Percentiles rank a stretch among this genome's conserved stretches.
phyloP scores from a whole-genome alignment of 495 filamentous ascomycete species.

The Penicillium paradoxum region DNA sequence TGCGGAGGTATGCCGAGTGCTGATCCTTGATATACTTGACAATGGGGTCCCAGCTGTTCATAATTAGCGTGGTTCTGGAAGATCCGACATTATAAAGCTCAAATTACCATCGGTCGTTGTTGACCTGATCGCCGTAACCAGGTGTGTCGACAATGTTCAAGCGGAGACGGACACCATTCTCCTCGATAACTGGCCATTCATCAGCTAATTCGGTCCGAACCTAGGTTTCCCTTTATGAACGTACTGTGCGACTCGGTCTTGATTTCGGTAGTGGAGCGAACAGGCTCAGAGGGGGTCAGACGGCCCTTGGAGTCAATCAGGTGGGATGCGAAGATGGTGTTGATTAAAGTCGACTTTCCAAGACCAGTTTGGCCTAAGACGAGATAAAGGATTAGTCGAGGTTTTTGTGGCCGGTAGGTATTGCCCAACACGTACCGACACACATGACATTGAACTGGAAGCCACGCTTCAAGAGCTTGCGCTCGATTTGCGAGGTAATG shows the following conservation, averaged over 20 bases:
- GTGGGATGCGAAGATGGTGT: constrained; percentile 99
- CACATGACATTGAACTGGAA: constrained; percentile 99
- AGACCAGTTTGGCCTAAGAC: constrained; percentile 89
- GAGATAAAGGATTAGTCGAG: neutral
- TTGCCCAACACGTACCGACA: constrained; percentile 68
- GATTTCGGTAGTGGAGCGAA: constrained; percentile 96
- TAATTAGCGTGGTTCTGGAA: constrained; percentile 22
- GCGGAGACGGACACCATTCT: constrained; percentile 78
- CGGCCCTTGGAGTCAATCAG: constrained; percentile 98
- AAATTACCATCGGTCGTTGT: constrained; percentile 70
- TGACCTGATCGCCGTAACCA: constrained; percentile 76
- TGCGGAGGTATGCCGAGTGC: constrained; percentile 98
- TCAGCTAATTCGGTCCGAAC: constrained; percentile 15
- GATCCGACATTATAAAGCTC: constrained; percentile 1
- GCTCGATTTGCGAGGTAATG: constrained; percentile 96
- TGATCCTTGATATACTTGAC: constrained; percentile 99
- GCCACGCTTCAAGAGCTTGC: constrained; percentile 98
- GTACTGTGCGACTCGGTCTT: constrained; percentile 89
- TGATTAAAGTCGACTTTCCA: constrained; percentile 98
- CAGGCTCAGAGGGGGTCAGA: constrained; percentile 81
- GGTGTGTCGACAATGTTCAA: constrained; percentile 79
- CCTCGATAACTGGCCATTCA: constrained; percentile 74
- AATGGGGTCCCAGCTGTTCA: constrained; percentile 75
- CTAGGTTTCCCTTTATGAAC: constrained; percentile 9
- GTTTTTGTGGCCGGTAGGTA: neutral